Evolutionary conservation across 2,329 filamentous ascomycete genomes (phyloP), one percentile per base, ranked within the genome.

Genomic region (Incumbomyces lentus): DNA sequence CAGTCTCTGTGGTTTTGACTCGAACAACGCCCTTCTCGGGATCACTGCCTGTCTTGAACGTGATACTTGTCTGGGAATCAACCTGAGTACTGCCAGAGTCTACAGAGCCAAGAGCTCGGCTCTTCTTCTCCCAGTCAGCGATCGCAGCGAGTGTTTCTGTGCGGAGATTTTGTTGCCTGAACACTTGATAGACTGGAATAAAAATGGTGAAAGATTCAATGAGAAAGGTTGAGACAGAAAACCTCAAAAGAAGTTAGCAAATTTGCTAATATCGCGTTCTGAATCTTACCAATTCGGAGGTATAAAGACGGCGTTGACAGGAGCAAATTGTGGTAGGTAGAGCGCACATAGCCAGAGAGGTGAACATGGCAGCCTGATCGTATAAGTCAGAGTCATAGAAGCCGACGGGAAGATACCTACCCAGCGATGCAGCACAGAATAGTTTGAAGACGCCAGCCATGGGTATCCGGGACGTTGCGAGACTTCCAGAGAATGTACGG

Each of bases 371-470:
- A 82, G 68, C 59, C 22, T 26, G 8, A 26, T 8, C 22, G 22
- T 26, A 8, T 26, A 26, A 26, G 22, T 26, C 8, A 5, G 22
- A 26, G 22, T 8, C 22, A 26, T 26, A 4, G 22, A 26, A 26
- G 8, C 22, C 5, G 22, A 26, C 22, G 22, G 5, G 22, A 4
- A 5, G 22, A 26, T 26, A 26, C 22, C 8, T 8, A 26, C 22
- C 65, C 62, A 44, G 65, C 62, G 38, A 70, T 51, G 35, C 70
- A 58, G 36, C 64, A 62, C 30, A 68, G 52, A 11, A 75, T 71
- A 42, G 76, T 81, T 57, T 81, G 77, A 4, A 74, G 58, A 16
- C 76, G 68, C 79, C 79, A 82, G 46, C 75, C 72, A 54, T 79
- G 74, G 2, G 75, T 75, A 56, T 81, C 78, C n/a, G 68, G 69